phyloP scores from a whole-genome alignment of 2,329 filamentous ascomycete genomes.

The Fusarium xyrophilum region DNA sequence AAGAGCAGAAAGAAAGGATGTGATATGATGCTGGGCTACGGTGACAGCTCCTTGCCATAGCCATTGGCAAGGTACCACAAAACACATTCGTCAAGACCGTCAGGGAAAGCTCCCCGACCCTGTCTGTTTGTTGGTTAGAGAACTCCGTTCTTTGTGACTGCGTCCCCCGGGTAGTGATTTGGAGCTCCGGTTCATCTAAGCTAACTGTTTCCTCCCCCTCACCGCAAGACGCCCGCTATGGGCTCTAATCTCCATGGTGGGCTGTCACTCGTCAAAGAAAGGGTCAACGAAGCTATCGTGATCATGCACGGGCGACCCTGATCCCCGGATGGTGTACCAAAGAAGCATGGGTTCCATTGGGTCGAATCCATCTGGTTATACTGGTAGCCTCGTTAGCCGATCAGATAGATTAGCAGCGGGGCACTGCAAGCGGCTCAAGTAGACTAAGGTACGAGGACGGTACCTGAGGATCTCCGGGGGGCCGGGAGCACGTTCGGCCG shows the following conservation, averaged over 20 bases:
- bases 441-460: conserved; percentile 10
- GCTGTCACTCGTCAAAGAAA: conserved; percentile 21
- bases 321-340: conserved; percentile 26
- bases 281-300: conserved; percentile 39
- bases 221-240: conserved; percentile 34
- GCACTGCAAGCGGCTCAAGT: conserved; percentile 9
- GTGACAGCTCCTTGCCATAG: conserved; percentile 9
- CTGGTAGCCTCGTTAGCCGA: conserved; percentile 2
- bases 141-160: conserved; percentile 4
- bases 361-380: conserved; percentile 9
- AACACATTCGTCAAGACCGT: background rate
- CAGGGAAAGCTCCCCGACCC: background rate
- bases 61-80: conserved; percentile 3
- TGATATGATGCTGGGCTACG: conserved; percentile 15
- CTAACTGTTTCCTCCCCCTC: conserved; percentile 16
- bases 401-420: background rate
- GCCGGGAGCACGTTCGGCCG: conserved; percentile 33
- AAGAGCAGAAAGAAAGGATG: background rate
- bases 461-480: conserved; percentile 30
- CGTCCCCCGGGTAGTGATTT: conserved; percentile 18
- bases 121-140: background rate
- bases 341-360: conserved; percentile 11
- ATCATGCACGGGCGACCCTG: conserved; percentile 39
- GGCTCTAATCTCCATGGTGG: conserved; percentile 20
- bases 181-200: conserved; percentile 22